phyloP scores from a whole-genome alignment of 2,329 filamentous ascomycete species.

The Calycina herbarum region DNA sequence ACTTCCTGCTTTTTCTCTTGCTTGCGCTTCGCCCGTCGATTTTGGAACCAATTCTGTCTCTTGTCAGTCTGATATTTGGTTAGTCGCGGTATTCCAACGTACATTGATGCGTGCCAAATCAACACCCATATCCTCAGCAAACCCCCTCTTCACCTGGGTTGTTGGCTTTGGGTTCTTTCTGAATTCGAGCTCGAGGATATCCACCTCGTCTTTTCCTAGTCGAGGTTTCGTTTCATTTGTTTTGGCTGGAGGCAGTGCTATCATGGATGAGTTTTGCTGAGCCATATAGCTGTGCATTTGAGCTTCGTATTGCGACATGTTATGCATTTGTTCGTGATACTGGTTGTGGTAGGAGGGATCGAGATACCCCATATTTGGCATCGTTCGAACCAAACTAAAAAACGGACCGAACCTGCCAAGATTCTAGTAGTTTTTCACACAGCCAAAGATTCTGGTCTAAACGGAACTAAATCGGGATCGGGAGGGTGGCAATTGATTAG shows the following conservation, averaged over 20 bases:
- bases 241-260: conserved; percentile 29
- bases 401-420: conserved; percentile 13
- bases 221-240: conserved; percentile 38
- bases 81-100: conserved; percentile 46
- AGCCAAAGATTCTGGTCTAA: background rate
- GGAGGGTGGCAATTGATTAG: background rate
- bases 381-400: conserved; percentile 20
- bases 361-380: conserved; percentile 33
- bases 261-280: conserved; percentile 38
- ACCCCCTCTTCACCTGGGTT: conserved; percentile 59
- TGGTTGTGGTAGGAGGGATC: conserved; percentile 29
- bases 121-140: conserved; percentile 62
- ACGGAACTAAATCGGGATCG: background rate
- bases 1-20: conserved; percentile 59
- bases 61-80: conserved; percentile 33
- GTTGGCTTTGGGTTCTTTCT: conserved; percentile 65
- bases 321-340: conserved; percentile 27
- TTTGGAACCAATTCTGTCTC: conserved; percentile 67
- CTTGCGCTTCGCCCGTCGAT: conserved; percentile 54
- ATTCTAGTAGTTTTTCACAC: conserved; percentile 15
- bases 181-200: conserved; percentile 60
- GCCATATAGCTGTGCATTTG: conserved; percentile 27
- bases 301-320: conserved; percentile 22
- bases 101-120: conserved; percentile 66
- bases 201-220: conserved; percentile 59